These are phyloP conservation scores for Corylus avellana DNA, from an alignment of 306 rosid species.

Conservation along the genomic window DNA sequence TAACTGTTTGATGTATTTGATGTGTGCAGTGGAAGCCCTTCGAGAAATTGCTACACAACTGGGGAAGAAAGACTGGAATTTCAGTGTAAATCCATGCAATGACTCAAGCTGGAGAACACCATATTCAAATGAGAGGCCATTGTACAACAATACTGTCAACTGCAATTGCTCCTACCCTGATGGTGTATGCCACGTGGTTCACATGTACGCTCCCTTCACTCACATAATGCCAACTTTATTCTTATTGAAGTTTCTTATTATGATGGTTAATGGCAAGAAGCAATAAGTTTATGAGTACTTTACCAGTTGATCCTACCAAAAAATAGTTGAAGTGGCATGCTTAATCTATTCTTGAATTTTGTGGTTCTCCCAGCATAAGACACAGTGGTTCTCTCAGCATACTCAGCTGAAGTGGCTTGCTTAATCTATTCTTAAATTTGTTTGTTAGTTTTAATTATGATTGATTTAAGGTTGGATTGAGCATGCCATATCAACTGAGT, in stretches of 20 bases:
- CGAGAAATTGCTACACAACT: constrained; percentile 15
- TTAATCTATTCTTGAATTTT: no score
- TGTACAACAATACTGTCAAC: constrained; percentile 22
- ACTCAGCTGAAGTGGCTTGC: no score
- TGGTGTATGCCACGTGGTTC: constrained; percentile 25
- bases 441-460: no score
- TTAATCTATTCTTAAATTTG: no score
- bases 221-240: neutral
- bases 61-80: constrained; percentile 31
- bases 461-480: no score
- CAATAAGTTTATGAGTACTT: no score
- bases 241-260: neutral
- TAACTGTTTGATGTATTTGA: neutral
- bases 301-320: no score
- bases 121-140: neutral
- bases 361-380: no score
- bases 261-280: no score
- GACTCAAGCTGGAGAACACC: constrained; percentile 24
- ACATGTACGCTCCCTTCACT: constrained; percentile 5
- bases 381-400: no score
- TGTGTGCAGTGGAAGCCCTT: constrained; percentile 27
- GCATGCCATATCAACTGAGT: no score
- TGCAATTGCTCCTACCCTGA: constrained; percentile 23
- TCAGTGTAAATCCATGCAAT: constrained; percentile 31
- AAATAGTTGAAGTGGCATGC: no score